A percentile compares a stretch with the other conserved stretches of the same genome.
phyloP scores from a whole-genome alignment of 2,329 filamentous ascomycete species.

The Aspergillus glaucus region DNA sequence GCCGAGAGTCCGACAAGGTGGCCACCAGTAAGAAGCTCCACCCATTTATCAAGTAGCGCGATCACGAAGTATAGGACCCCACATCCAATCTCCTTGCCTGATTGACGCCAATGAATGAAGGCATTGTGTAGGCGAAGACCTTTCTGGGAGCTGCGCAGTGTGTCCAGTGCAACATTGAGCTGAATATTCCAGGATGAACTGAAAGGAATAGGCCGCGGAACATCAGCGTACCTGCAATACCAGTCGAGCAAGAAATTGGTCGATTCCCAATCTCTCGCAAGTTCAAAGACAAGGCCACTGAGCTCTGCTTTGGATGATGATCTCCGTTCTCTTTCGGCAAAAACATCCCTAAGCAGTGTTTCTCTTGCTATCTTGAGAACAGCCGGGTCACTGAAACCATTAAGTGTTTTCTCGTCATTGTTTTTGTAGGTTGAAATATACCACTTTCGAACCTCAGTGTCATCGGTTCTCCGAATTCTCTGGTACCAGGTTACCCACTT shows the following conservation, averaged over 20 bases:
- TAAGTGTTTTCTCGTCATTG: constrained; percentile 35
- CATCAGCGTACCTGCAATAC: constrained; percentile 46
- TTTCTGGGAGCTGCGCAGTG: constrained; percentile 48
- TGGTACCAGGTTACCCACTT: constrained; percentile 55
- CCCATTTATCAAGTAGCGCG: constrained; percentile 52
- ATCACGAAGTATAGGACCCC: constrained; percentile 51
- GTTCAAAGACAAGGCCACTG: constrained; percentile 44
- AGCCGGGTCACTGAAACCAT: constrained; percentile 43
- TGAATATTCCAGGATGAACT: constrained; percentile 55
- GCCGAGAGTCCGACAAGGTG: constrained; percentile 35
- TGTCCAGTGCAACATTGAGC: constrained; percentile 49
- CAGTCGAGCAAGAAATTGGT: constrained; percentile 51
- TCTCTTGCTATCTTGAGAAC: constrained; percentile 44
- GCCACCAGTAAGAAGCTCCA: constrained; percentile 43
- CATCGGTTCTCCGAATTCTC: constrained; percentile 33
- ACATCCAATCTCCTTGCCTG: constrained; percentile 49
- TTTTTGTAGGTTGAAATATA: constrained; percentile 29
- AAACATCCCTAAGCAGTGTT: constrained; percentile 41
- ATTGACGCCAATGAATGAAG: constrained; percentile 54
- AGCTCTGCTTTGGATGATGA: constrained; percentile 39
- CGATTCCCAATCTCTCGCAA: constrained; percentile 48
- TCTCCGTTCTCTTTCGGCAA: constrained; percentile 38
- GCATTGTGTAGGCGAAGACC: constrained; percentile 51
- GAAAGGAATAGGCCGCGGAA: constrained; percentile 47
- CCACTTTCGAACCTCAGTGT: constrained; percentile 36